A percentile compares a stretch with the other conserved stretches of the same genome.
Conservation (phyloP, 148 eudicot species). For the Vaccinium myrtillus region DNA sequence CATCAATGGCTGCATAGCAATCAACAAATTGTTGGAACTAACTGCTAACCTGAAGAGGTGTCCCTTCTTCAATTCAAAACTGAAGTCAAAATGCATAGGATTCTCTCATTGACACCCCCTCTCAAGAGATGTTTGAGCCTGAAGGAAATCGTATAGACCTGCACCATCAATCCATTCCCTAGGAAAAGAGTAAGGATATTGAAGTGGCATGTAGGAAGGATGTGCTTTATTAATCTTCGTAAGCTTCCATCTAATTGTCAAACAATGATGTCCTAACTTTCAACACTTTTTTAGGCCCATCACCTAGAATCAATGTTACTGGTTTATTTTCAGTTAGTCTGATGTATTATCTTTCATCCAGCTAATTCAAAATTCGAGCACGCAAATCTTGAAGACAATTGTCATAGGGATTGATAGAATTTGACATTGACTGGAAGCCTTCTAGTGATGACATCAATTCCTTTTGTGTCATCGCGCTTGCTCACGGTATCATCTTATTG, state of each 20-base stretch:
- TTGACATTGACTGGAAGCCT: background rate
- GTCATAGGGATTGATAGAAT: background rate
- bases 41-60: background rate
- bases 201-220: background rate
- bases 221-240: background rate
- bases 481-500: background rate
- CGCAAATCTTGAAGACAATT: background rate
- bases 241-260: background rate
- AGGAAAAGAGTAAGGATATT: constrained; percentile 1
- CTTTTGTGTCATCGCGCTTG: background rate
- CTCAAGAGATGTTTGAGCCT: background rate
- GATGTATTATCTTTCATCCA: background rate
- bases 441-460: background rate
- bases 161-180: background rate
- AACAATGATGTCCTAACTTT: background rate
- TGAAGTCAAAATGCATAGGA: background rate
- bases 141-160: background rate
- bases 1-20: constrained; percentile 12
- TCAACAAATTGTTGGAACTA: constrained; percentile 9
- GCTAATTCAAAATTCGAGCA: background rate
- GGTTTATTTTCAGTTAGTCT: background rate
- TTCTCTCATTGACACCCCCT: background rate
- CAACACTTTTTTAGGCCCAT: background rate
- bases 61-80: background rate
- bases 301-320: background rate